Evolutionary conservation across 202 grass and related monocot genomes (phyloP).

Genomic region (Schoenoplectus tabernaemontani): DNA sequence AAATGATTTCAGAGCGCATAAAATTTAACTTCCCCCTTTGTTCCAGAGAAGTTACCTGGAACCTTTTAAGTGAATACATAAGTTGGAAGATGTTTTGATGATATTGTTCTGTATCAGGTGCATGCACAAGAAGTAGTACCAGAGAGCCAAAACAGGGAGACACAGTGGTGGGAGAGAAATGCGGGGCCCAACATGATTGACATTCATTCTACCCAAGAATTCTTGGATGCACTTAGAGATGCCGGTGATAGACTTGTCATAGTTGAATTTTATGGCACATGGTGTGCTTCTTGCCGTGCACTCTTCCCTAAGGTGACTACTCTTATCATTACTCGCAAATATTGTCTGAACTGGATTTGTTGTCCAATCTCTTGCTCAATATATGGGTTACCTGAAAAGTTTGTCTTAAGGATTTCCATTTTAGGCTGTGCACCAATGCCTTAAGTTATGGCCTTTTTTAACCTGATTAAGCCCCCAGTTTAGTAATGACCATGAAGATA

Average conservation of each 20-base stretch:
- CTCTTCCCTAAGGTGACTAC: conserved; percentile 39
- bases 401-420: neutral
- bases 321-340: neutral
- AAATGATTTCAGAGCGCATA: neutral
- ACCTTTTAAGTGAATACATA: neutral
- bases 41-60: neutral
- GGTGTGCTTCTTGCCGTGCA: conserved; percentile 91
- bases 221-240: conserved; percentile 73
- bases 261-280: conserved; percentile 91
- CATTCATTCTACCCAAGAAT: conserved; percentile 82
- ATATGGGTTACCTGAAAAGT: neutral
- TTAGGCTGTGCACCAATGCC: neutral
- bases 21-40: neutral
- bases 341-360: neutral
- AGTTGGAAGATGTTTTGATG: conserved; percentile 19
- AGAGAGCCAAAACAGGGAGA: conserved; percentile 28
- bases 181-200: conserved; percentile 77
- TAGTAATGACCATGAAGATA: neutral
- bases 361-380: neutral
- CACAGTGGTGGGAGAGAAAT: conserved; percentile 91
- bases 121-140: conserved; percentile 26
- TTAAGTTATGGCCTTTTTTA: neutral
- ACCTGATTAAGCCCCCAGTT: neutral
- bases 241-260: conserved; percentile 67
- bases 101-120: conserved; percentile 29